A percentile compares a stretch with the other conserved stretches of the same genome.
Evolutionary conservation across 108 stramenopile genomes (phyloP).

Genomic region (Cyclotella kingstonii): DNA sequence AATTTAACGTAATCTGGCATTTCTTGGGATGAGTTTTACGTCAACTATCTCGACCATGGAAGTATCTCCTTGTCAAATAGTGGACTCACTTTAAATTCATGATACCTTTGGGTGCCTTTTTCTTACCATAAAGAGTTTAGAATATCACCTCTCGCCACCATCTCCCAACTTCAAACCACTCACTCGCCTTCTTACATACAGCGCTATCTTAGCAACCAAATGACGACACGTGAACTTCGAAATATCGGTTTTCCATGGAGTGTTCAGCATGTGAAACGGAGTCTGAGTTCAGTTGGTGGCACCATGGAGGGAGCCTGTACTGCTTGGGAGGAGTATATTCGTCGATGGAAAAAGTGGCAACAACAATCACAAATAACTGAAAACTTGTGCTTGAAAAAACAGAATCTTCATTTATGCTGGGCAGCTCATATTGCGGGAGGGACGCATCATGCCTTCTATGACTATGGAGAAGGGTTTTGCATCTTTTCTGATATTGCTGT

Average conservation of each 20-base stretch:
- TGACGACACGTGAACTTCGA: constrained; percentile 78
- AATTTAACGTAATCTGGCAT: too few species aligned
- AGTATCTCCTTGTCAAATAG: not conserved
- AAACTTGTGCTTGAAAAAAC: constrained; percentile 2
- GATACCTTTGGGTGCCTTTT: not conserved
- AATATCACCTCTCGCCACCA: constrained; percentile 78
- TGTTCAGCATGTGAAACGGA: constrained; percentile 66
- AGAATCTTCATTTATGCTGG: constrained; percentile 23
- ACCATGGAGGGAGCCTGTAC: constrained; percentile 78
- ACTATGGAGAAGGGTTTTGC: constrained; percentile 93
- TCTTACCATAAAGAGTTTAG: constrained; percentile 50
- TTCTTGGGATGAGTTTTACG: too few species aligned
- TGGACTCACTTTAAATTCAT: not conserved
- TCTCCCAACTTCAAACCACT: constrained; percentile 77
- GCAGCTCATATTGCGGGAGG: constrained; percentile 90
- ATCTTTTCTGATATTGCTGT: constrained; percentile 92
- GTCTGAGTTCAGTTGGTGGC: constrained; percentile 85
- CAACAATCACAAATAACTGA: not conserved
- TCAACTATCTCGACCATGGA: too few species aligned
- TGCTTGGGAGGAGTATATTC: constrained; percentile 53
- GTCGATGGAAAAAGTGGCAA: constrained; percentile 17
- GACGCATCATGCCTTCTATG: constrained; percentile 91
- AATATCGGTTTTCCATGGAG: constrained; percentile 95
- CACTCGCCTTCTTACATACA: constrained; percentile 77
- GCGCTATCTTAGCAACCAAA: constrained; percentile 68